Conservation (phyloP, 2,329 filamentous ascomycete species). For the Hymenoscyphus linearis region DNA sequence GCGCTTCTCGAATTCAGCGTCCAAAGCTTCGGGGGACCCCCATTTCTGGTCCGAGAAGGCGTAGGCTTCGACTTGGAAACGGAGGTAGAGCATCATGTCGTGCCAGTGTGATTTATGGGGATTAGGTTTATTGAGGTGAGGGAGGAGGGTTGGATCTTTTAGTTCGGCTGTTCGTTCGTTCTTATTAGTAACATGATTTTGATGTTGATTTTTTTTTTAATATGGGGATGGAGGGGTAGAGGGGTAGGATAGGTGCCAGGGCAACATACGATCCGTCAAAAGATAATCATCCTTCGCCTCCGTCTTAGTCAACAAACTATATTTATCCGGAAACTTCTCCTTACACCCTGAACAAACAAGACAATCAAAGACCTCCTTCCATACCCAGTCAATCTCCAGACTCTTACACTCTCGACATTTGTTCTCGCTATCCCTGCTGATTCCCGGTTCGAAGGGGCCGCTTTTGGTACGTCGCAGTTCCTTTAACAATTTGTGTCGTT, state of each 20-base stretch:
- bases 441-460: conserved; percentile 81
- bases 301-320: conserved; percentile 92
- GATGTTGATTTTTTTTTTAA: background rate
- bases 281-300: conserved; percentile 95
- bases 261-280: conserved; percentile 80
- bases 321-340: conserved; percentile 85
- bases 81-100: conserved; percentile 96
- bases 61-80: conserved; percentile 91
- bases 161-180: conserved; percentile 61
- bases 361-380: conserved; percentile 77
- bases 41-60: conserved; percentile 77
- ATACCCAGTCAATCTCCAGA: conserved; percentile 90
- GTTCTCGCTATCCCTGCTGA: conserved; percentile 64
- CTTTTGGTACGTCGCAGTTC: conserved; percentile 67
- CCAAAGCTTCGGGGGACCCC: conserved; percentile 79
- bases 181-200: conserved; percentile 8
- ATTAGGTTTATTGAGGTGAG: conserved; percentile 84
- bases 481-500: conserved; percentile 69
- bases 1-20: conserved; percentile 80
- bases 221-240: background rate
- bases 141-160: conserved; percentile 79
- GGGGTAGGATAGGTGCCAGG: too few species aligned
- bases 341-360: conserved; percentile 80
- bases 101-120: conserved; percentile 96
- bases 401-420: conserved; percentile 78